Evolutionary conservation across 2,329 filamentous ascomycete genomes (phyloP).

Genomic region (Fusarium pininemorale): DNA sequence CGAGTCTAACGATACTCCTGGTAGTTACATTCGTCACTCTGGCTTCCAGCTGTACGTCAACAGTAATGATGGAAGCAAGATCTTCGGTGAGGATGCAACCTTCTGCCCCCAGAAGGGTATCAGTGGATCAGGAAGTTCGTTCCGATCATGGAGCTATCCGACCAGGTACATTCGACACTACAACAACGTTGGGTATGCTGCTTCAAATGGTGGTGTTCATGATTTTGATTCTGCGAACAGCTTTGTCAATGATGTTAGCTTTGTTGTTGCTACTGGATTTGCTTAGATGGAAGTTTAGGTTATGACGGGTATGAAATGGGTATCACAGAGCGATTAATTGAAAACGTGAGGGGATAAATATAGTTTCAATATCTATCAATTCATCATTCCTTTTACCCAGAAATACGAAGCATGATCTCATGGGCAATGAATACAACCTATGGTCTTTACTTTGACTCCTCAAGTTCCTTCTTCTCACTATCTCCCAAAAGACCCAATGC

Average conservation of each 20-base stretch:
- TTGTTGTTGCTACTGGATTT: neutral
- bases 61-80: neutral
- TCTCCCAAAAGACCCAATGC: slow-evolving; percentile 70
- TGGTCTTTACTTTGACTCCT: neutral
- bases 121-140: neutral
- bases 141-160: slow-evolving; percentile 25
- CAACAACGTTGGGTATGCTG: neutral
- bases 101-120: slow-evolving; percentile 21
- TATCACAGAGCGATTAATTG: neutral
- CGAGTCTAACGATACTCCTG: slow-evolving; percentile 16
- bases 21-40: slow-evolving; percentile 11
- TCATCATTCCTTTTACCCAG: neutral
- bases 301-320: too few relatives aligned
- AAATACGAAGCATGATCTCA: neutral
- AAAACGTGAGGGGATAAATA: neutral
- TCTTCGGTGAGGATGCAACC: slow-evolving; percentile 16
- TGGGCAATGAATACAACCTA: neutral
- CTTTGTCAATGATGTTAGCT: slow-evolving; percentile 11
- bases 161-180: slow-evolving; percentile 19
- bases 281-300: neutral
- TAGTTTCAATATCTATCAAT: neutral
- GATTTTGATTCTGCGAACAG: neutral
- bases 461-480: slow-evolving; percentile 55
- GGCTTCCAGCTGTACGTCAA: neutral
- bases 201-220: slow-evolving; percentile 16